Evolutionary conservation across 495 filamentous ascomycete genomes (phyloP), one percentile per base, ranked within the genome.

Genomic region (Saxophila tyrrhenica): DNA sequence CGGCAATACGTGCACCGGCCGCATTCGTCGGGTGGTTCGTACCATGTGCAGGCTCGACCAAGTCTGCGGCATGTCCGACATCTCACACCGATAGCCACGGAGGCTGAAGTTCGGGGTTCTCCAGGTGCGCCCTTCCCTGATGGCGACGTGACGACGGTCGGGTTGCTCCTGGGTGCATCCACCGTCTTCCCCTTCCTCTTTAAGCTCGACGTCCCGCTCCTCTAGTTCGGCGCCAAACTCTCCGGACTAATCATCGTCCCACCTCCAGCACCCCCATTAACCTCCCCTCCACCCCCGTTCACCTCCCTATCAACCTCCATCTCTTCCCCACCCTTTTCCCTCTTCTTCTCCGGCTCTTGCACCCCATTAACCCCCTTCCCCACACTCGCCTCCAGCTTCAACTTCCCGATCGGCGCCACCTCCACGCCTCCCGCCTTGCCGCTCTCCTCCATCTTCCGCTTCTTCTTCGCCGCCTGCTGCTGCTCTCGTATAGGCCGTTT

Each of bases 401-500:
- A 45, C 48, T 68, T 69, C 22, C 61, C 62, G 13, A 69, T 35
- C 3, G 68, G 66, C 48, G 63, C 61, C 11, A 47, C 54, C 24
- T 60, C 24, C 11, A 52, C 60, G 45, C 51, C 49, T 1, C 52
- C 23, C 17, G 17, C 45, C 25, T n/a, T 22, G 21, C 23, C 41
- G 32, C 51, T 62, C 45, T 67, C 65, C 45, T 69, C 65, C 19
- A 66, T 43, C 62, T 69, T 70, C 24, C 65, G 61, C 73, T 85
- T 89, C 72, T 89, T 87, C 66, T 84, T 87, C 46, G 78, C 81
- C 56, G 80, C 75, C 55, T 74, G 79, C 39, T 83, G 80, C 61
- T 86, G 85, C 57, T 87, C 83, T 63, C 81, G 81, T 39, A 84
- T 78, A 20, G 89, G 87, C 22, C 92, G 77, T 69, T 99, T 99